Percentiles rank a stretch among this genome's conserved stretches.
phyloP scores from a whole-genome alignment of 768 basidiomycete genomes.

The Scleroderma bovista region DNA sequence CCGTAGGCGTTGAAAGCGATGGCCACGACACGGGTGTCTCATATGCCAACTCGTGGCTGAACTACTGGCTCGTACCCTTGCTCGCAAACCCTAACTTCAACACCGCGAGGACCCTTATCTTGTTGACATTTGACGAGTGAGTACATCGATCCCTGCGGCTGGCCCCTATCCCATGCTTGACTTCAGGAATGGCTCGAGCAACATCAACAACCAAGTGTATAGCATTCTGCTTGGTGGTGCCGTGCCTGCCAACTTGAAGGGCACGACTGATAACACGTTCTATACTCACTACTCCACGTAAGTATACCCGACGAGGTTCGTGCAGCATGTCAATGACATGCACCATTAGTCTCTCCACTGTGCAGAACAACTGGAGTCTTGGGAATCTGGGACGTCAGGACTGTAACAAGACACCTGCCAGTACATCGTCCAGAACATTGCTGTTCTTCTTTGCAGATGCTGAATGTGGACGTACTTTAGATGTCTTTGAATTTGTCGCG shows the following conservation, averaged over 20 bases:
- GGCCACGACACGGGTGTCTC: conserved; percentile 53
- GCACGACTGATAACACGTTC: conserved; percentile 45
- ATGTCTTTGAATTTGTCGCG: conserved; percentile 50
- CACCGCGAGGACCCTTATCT: conserved; percentile 46
- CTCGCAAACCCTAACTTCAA: conserved; percentile 50
- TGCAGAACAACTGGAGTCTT: conserved; percentile 56
- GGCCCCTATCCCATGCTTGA: not conserved
- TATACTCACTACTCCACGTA: conserved; percentile 54
- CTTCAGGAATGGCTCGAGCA: conserved; percentile 21
- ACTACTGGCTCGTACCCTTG: conserved; percentile 46
- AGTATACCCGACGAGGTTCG: not conserved
- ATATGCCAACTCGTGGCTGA: conserved; percentile 41
- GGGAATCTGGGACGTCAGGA: conserved; percentile 52
- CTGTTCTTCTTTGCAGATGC: not conserved
- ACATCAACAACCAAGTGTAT: conserved; percentile 41
- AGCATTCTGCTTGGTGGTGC: conserved; percentile 39
- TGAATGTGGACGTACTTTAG: conserved; percentile 19
- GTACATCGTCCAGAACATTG: not conserved
- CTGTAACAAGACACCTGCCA: conserved; percentile 36
- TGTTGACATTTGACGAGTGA: conserved; percentile 59
- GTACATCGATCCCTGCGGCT: conserved; percentile 13
- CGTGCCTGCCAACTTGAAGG: conserved; percentile 36
- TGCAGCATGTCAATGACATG: not conserved
- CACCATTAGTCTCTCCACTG: conserved; percentile 37
- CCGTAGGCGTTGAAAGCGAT: conserved; percentile 34